Evolutionary conservation across 345 rosid species (phyloP), one percentile per base, ranked within the genome.

Genomic region (Bretschneidera sinensis): DNA sequence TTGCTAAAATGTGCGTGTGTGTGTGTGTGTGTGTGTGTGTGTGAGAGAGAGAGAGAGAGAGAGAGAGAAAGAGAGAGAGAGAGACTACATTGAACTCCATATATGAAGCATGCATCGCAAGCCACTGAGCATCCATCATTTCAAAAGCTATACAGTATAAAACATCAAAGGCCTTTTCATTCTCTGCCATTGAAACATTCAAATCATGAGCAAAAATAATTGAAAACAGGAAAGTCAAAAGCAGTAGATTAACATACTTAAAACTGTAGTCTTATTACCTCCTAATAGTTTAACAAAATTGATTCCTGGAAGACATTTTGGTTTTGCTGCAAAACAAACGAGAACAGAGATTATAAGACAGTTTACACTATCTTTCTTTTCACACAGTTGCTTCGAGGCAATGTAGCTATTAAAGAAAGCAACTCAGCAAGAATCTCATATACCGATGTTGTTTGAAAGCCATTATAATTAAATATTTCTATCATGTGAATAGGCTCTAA

Each of bases 71-170:
- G n/a, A n/a, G 67, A 57, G 43, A 51, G 62, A 69, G 68, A 54
- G 65, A 39, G 21, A 17, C 47, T 90, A 94, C 99, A 61, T 90
- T 94, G 71, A 91, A 91, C 70, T 91, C 95, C 99, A 94, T 94
- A 70, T 94, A 94, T 55, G 99, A 94, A 68, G 99, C 99, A 35
- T 72, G 92, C 96, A 90, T 90, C 0, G 99, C 97, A 33, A 94
- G 96, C 99, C 99, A 94, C 72, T 94, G 99, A 14, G 97, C 97
- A 60, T 94, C 99, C 96, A 94, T 90, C 85, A 94, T 61, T n/a
- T 88, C 95, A 21, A 94, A 94, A 61, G 99, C 92, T 78, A 83
- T 78, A 74, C 99, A 88, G 74, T 82, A 94, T 60, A 94, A 75
- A 55, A 91, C 83, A 67, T 94, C 99, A n/a, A 94, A 94, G 60